Evolutionary conservation across 2,329 filamentous ascomycete species (phyloP).

Genomic region (Hirsutella thompsonii): DNA sequence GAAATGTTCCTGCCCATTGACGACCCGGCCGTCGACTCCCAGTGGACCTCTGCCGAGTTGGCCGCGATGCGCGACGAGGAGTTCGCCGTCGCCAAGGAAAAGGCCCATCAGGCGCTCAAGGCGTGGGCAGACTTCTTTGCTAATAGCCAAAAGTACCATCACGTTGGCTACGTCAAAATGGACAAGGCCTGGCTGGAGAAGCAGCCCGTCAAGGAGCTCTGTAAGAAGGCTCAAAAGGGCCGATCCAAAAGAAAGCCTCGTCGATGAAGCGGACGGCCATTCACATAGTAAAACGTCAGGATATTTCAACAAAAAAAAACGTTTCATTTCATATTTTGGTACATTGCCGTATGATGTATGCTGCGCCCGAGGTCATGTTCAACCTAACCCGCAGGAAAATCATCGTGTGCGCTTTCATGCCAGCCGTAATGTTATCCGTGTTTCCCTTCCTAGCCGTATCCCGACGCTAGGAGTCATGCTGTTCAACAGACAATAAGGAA

Average conservation of each 20-base stretch:
- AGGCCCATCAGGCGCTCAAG: constrained; percentile 53
- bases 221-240: constrained; percentile 52
- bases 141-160: constrained; percentile 67
- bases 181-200: constrained; percentile 49
- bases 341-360: no score
- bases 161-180: constrained; percentile 62
- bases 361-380: no score
- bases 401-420: no score
- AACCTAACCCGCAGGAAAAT: no score
- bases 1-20: constrained; percentile 64
- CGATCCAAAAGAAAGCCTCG: constrained; percentile 34
- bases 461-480: no score
- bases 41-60: constrained; percentile 43
- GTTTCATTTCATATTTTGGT: no score
- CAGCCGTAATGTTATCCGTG: no score
- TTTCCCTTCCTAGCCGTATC: no score
- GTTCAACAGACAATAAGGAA: not conserved
- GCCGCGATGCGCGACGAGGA: constrained; percentile 47
- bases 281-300: no score
- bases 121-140: constrained; percentile 80
- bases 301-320: no score
- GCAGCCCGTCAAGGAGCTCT: constrained; percentile 50
- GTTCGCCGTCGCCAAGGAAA: constrained; percentile 45
- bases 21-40: constrained; percentile 46
- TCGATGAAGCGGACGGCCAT: not conserved